These are phyloP conservation scores for Ligustrum vulgare DNA, from an alignment of 257 asterid genomes.

Conservation along the genomic window DNA sequence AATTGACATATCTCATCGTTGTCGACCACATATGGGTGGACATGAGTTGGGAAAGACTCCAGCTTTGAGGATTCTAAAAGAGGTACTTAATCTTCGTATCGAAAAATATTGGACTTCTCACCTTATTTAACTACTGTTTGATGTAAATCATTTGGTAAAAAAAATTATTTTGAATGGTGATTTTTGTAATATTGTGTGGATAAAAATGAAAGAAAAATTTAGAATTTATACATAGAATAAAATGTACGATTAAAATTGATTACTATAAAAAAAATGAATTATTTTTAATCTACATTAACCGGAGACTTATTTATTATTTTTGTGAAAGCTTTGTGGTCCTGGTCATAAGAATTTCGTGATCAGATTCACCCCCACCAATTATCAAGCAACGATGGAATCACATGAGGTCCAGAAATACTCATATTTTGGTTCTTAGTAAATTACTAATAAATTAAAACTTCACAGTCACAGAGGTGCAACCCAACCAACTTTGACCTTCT, in stretches of 20 bases:
- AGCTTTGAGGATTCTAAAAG: background rate
- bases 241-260: no score
- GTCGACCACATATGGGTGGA: background rate
- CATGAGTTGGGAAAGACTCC: background rate
- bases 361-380: conserved; percentile 34
- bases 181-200: no score
- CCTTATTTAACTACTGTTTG: no score
- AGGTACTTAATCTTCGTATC: background rate
- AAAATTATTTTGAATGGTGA: no score
- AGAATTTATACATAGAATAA: no score
- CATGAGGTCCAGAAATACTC: conserved; percentile 45
- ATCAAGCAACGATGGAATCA: conserved; percentile 44
- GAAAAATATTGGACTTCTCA: background rate
- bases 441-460: background rate
- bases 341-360: conserved; percentile 40
- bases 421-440: conserved; percentile 15
- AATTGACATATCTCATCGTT: no score
- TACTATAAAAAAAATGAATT: no score
- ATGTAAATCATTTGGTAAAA: no score
- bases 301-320: background rate
- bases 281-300: no score
- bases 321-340: no score
- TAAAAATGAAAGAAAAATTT: no score
- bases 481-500: conserved; percentile 40
- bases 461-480: background rate